Base-by-base conservation (phyloP, 768 basidiomycete species). In the Boletus insuetus region DNA sequence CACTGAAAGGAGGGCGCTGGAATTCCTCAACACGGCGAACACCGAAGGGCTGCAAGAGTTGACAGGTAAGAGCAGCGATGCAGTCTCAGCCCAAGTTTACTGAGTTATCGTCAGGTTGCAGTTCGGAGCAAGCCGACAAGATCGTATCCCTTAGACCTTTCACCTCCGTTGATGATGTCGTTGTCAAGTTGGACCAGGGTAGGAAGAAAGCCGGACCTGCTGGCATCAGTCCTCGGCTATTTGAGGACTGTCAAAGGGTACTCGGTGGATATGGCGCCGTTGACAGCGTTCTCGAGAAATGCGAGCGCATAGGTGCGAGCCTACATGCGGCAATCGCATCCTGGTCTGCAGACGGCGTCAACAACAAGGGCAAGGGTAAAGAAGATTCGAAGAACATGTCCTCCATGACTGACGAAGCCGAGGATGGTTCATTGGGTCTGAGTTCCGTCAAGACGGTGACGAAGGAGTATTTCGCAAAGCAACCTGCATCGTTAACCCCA, bases 231-330 rank as follows among this genome's bases (percentile, higher is more conserved):
- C 80, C 90, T 56, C 84, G 89, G 53, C 79, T 98, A 70, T 92
- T 98, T 68, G 93, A 96, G 65, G 93, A 95, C 60, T 94, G 91
- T 69, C 83, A 83, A 51, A 79, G 83, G 39, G 89, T 97, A 62
- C 87, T 98, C 66, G 75, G 81, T 52, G 91, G 89, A 9, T 98
- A 96, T 64, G 84, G 85, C 12, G 83, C 86, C 37, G 94, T 98
- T 52, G 97, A 99, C 69, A 82, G 78, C 57, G 86, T 98, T 59
- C 82, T 99, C 14, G 84, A 85, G 69, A 84, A 89, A 51, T 98
- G 96, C 70, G 94, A 98, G 71, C 74, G 78, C 51, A 93, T 94
- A 62, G 96, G 95, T 19, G 76, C 81, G 3, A 77, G 82, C 52
- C 80, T 99, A 41, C 82, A 82, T 37, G 71, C 80, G 20, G 82